A percentile compares a stretch with the other conserved stretches of the same genome.
Conservation (phyloP, 2,329 filamentous ascomycete species). For the Beauveria caledonica region DNA sequence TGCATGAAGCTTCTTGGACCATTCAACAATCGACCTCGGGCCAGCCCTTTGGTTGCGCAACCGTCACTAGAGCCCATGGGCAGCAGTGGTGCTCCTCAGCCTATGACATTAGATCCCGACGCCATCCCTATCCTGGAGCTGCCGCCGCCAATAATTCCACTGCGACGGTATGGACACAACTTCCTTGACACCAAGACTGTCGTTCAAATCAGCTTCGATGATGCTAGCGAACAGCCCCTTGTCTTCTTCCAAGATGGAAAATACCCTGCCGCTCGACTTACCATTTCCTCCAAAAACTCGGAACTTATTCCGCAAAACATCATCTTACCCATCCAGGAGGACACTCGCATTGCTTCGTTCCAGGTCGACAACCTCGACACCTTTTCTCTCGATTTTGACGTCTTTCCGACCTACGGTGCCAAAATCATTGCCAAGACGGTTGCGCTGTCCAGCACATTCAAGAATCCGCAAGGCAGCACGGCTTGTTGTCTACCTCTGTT, state of each 20-base stretch:
- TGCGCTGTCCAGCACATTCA: conserved; percentile 80
- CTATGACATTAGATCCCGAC: conserved; percentile 69
- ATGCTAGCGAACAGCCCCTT: conserved; percentile 65
- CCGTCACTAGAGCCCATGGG: conserved; percentile 35
- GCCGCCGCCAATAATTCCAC: conserved; percentile 89
- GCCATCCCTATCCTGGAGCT: conserved; percentile 87
- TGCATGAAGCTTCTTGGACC: conserved; percentile 84
- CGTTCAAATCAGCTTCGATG: conserved; percentile 84
- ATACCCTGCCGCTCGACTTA: conserved; percentile 88
- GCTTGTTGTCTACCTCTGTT: conserved; percentile 83
- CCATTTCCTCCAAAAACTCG: conserved; percentile 92
- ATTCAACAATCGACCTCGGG: conserved; percentile 36
- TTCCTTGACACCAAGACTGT: conserved; percentile 98
- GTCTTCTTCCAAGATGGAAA: conserved; percentile 97
- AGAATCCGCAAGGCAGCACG: conserved; percentile 63
- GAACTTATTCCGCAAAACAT: conserved; percentile 96
- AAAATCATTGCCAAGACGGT: conserved; percentile 97
- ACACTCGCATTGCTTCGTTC: conserved; percentile 87
- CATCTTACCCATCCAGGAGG: conserved; percentile 90
- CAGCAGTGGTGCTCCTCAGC: conserved; percentile 43
- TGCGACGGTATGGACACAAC: conserved; percentile 93
- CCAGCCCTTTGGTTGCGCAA: conserved; percentile 38
- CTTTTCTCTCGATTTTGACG: conserved; percentile 93
- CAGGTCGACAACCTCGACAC: conserved; percentile 90
- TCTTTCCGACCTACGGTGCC: conserved; percentile 94